phyloP scores from a whole-genome alignment of 1,284 basidiomycete species.

The Papiliotrema terrestris region DNA sequence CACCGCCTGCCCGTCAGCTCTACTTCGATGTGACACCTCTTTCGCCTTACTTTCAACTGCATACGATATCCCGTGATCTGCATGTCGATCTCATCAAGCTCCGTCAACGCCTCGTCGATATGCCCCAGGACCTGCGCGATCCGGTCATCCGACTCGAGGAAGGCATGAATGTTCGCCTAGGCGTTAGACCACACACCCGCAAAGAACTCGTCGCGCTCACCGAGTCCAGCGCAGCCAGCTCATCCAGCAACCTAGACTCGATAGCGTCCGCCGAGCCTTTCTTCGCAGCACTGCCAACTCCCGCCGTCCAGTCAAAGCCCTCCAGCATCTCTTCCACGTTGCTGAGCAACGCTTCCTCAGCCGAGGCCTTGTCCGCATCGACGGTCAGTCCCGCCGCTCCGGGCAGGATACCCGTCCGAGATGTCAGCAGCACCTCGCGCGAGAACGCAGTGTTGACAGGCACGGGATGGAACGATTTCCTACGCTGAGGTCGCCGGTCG shows the following conservation, averaged over 20 bases:
- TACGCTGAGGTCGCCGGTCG: constrained; percentile 16
- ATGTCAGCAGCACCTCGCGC: constrained; percentile 64
- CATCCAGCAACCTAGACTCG: constrained; percentile 77
- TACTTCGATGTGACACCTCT: neutral
- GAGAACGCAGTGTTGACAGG: constrained; percentile 47
- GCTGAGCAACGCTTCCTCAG: constrained; percentile 74
- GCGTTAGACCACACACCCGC: constrained; percentile 4
- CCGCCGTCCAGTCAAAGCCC: constrained; percentile 88
- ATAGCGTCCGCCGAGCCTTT: constrained; percentile 80
- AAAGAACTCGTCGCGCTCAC: constrained; percentile 50
- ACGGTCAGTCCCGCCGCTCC: constrained; percentile 40
- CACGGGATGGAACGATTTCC: constrained; percentile 47
- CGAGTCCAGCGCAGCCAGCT: constrained; percentile 85
- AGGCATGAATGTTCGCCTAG: constrained; percentile 96
- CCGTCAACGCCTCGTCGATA: constrained; percentile 78
- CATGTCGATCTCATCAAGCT: constrained; percentile 82
- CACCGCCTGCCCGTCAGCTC: constrained; percentile 62
- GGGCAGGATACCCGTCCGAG: constrained; percentile 34
- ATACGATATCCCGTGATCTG: constrained; percentile 87
- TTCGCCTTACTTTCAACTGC: constrained; percentile 72
- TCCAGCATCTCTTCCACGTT: constrained; percentile 98
- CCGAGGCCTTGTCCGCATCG: constrained; percentile 53
- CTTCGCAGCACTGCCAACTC: constrained; percentile 22
- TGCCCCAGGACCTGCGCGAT: constrained; percentile 81
- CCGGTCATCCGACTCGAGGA: constrained; percentile 83